Conservation (phyloP, 169 alveolate genomes). For the Nephromyces sp. region DNA sequence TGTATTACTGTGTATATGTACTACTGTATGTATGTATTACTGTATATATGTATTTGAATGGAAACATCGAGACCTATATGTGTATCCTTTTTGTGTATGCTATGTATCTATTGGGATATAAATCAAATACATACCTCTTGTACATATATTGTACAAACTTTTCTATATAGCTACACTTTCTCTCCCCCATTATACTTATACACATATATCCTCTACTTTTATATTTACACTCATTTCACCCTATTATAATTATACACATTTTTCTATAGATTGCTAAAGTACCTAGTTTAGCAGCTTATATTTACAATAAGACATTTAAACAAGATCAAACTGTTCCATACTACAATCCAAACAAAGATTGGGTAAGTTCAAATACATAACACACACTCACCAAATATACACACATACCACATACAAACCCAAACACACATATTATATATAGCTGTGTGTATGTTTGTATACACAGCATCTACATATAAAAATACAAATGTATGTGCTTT, state of each 20-base stretch:
- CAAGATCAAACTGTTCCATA: conserved; percentile 28
- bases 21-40: background rate
- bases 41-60: background rate
- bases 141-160: too few relatives aligned
- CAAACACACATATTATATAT: background rate
- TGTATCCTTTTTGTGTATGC: too few relatives aligned
- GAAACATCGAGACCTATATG: too few relatives aligned
- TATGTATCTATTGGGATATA: too few relatives aligned
- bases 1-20: background rate
- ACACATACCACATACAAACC: background rate
- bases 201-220: too few relatives aligned
- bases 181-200: too few relatives aligned
- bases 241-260: too few relatives aligned
- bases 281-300: conserved; percentile 63
- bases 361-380: conserved; percentile 32
- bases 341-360: conserved; percentile 51
- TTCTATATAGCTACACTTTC: too few relatives aligned
- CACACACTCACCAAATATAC: background rate
- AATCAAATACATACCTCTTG: too few relatives aligned
- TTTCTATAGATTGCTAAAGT: conserved; percentile 56
- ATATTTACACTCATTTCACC: too few relatives aligned
- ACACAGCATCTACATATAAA: background rate
- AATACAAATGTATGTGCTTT: background rate
- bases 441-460: background rate
- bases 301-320: conserved; percentile 55